Percentiles rank a stretch among this genome's conserved stretches.
Evolutionary conservation across 2,329 filamentous ascomycete genomes (phyloP).

Genomic region (Clarireedia sp.): DNA sequence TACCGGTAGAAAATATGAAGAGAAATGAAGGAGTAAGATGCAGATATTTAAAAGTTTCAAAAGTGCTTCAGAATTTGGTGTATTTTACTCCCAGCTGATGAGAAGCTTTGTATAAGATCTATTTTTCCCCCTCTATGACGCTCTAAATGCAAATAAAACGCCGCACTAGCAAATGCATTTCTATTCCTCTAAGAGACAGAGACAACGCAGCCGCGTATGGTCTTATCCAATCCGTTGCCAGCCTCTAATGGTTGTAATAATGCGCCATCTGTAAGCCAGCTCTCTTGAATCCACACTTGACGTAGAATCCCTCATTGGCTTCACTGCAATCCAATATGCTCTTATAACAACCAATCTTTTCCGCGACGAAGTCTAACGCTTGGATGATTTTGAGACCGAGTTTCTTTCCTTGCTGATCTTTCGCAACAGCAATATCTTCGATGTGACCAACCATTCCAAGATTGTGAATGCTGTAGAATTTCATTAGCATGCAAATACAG

Average conservation of each 20-base stretch:
- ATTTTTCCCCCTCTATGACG: background rate
- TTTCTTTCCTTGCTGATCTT: slow-evolving; percentile 96
- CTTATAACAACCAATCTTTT: slow-evolving; percentile 92
- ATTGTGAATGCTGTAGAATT: slow-evolving; percentile 58
- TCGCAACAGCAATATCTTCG: slow-evolving; percentile 92
- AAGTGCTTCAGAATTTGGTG: no score
- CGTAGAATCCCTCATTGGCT: slow-evolving; percentile 92
- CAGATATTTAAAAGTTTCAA: no score
- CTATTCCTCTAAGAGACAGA: background rate
- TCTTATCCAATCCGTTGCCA: background rate
- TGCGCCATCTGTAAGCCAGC: slow-evolving; percentile 96
- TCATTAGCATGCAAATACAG: slow-evolving; percentile 12
- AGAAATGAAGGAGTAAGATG: no score
- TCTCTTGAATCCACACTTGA: slow-evolving; percentile 92
- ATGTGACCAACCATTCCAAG: slow-evolving; percentile 87
- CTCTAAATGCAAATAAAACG: background rate
- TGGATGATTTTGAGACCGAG: slow-evolving; percentile 88
- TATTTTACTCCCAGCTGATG: background rate
- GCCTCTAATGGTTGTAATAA: slow-evolving; percentile 51
- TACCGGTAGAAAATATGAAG: no score
- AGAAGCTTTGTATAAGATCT: background rate
- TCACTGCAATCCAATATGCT: slow-evolving; percentile 95
- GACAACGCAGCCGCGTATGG: background rate
- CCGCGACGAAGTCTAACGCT: slow-evolving; percentile 80
- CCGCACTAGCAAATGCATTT: background rate